Base-by-base conservation (phyloP, 2,329 filamentous ascomycete species). In the Ophiognomonia clavigignenti-juglandacearum region DNA sequence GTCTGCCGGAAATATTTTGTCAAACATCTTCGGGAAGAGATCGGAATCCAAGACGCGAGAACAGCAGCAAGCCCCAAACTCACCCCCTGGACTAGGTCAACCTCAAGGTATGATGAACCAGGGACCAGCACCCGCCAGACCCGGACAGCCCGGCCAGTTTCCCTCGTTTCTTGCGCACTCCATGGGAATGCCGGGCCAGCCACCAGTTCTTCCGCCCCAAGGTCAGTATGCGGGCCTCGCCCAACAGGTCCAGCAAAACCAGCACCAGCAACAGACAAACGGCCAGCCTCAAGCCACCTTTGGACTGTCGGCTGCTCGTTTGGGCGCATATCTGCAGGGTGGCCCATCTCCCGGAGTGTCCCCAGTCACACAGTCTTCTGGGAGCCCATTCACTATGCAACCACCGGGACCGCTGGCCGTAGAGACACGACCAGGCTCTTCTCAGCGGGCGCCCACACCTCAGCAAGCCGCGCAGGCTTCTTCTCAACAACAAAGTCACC, bases 1-100 rank as follows among this genome's bases (percentile, higher is more conserved):
- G 6, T 56, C 57, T 5, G 50, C 52, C 3, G 51, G 57, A 3
- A 53, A 48, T 6, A 54, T 59, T 35, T 39, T 60, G 31, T 53
- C 56, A 6, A 54, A 53, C 14, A 48, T 60, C 3, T 55, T 59
- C 39, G 48, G 52, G 13, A 52, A 51, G 39, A 43, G 56, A 16
- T 50, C 54, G 4, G 49, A 56, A 4, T 56, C 56, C 11, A 57
- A 51, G 43, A 48, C 45, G 2, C 42, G 47, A 27, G 58, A 59
- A 14, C 43, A 41, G 8, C 54, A 41, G 8, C 54, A 54, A 18
- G 39, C 47, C 13, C 45, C 37, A 9, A 44, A 38, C 23, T 44
- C 50, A 5, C 50, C 50, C 4, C 43, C 43, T 1, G 50, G 50
- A 13, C 40, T 50, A 23, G 43, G 42, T 22, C 50, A 52, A 40